A percentile compares a stretch with the other conserved stretches of the same genome.
Conservation (phyloP, 805 yeast genomes). For the Deakozyma indianensis region DNA sequence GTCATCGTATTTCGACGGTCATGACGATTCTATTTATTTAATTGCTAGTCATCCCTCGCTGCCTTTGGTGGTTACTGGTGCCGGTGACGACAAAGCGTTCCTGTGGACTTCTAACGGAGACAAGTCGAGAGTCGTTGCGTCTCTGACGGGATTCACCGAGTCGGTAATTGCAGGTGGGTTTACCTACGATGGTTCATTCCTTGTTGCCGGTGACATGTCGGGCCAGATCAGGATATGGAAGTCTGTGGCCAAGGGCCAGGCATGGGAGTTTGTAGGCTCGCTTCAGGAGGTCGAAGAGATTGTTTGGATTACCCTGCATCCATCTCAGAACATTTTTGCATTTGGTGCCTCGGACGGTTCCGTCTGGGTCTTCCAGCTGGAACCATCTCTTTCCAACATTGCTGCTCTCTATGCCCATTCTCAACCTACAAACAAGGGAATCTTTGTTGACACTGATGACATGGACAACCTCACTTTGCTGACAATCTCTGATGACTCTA, state of each 20-base stretch:
- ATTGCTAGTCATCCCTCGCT: constrained; percentile 72
- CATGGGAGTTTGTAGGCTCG: constrained; percentile 58
- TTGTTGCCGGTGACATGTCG: constrained; percentile 89
- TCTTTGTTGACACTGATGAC: constrained; percentile 48
- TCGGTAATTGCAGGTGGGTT: constrained; percentile 77
- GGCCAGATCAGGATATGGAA: constrained; percentile 69
- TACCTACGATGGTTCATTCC: constrained; percentile 64
- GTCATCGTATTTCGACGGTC: constrained; percentile 76
- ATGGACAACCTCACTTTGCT: constrained; percentile 50
- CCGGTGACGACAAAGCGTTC: constrained; percentile 82
- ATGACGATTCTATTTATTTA: constrained; percentile 73
- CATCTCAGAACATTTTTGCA: constrained; percentile 63
- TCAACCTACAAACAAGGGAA: constrained; percentile 66
- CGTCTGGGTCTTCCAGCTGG: constrained; percentile 81
- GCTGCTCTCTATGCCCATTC: constrained; percentile 44
- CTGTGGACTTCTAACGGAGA: constrained; percentile 74
- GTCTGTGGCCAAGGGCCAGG: constrained; percentile 62
- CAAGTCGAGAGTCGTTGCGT: constrained; percentile 69
- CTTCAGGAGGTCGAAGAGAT: constrained; percentile 85
- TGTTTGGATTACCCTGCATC: constrained; percentile 72
- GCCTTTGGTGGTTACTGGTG: constrained; percentile 82
- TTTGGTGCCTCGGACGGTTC: constrained; percentile 89
- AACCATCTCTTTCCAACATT: constrained; percentile 26
- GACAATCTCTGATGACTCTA: constrained; percentile 74
- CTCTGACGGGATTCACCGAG: constrained; percentile 72